phyloP scores from a whole-genome alignment of 345 rosid genomes.

The Turritis glabra region DNA sequence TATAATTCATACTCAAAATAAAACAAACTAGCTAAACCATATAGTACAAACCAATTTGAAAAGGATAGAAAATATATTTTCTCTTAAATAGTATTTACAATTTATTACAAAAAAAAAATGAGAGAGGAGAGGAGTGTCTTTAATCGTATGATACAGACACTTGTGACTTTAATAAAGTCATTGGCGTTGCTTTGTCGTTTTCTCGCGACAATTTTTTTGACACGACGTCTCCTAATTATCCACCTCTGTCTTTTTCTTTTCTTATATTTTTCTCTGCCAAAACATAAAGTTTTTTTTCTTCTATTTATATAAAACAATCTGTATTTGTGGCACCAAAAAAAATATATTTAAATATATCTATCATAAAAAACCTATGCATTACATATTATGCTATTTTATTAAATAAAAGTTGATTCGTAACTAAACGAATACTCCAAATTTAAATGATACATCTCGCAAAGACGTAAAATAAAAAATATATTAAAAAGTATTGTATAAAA shows the following conservation, averaged over 20 bases:
- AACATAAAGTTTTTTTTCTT: neutral
- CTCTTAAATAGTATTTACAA: neutral
- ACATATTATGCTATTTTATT: neutral
- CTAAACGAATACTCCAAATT: neutral
- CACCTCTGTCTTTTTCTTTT: slow-evolving; percentile 26
- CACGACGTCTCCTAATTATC: slow-evolving; percentile 43
- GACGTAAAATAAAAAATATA: neutral
- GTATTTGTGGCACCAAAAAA: neutral
- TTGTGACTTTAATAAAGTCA: slow-evolving; percentile 47
- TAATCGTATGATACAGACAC: slow-evolving; percentile 42
- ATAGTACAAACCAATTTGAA: too few relatives aligned
- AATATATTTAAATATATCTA: neutral
- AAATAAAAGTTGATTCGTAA: neutral
- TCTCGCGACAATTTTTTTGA: slow-evolving; percentile 38
- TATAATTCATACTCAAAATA: too few relatives aligned
- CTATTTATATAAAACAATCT: neutral
- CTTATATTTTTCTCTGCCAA: slow-evolving; percentile 25
- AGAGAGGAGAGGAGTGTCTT: slow-evolving; percentile 33
- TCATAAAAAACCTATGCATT: neutral
- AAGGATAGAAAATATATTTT: too few relatives aligned
- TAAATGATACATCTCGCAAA: neutral
- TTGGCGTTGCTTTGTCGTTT: slow-evolving; percentile 44
- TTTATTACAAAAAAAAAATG: neutral
- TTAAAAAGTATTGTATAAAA: neutral
- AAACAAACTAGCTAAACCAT: too few relatives aligned